These are phyloP conservation scores for Arthonia radiata DNA, from an alignment of 495 filamentous ascomycete genomes.

Conservation along the genomic window DNA sequence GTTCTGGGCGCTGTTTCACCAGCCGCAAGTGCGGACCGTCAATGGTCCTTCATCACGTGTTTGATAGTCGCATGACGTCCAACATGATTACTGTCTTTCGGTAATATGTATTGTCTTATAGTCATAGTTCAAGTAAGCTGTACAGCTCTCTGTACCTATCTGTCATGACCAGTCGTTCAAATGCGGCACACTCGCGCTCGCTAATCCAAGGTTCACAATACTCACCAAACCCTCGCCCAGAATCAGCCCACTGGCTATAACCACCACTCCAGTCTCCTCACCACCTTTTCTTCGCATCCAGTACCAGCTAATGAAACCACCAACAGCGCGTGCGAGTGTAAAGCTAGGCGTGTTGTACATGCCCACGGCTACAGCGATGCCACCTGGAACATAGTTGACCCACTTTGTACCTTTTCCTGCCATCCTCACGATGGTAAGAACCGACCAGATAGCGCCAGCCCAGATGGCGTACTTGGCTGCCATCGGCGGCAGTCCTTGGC, in stretches of 20 bases:
- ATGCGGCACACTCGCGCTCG: conserved; percentile 58
- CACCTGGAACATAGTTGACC: conserved; percentile 52
- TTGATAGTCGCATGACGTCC: too few species aligned
- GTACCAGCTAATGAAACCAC: conserved; percentile 68
- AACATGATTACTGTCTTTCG: too few species aligned
- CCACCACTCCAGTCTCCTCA: conserved; percentile 31
- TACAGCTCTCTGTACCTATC: too few species aligned
- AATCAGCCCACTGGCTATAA: conserved; percentile 56
- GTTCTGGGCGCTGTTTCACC: too few species aligned
- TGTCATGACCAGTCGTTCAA: too few species aligned
- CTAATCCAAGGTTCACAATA: conserved; percentile 69
- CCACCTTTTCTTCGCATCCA: conserved; percentile 30
- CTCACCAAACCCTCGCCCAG: conserved; percentile 85
- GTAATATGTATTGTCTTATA: too few species aligned
- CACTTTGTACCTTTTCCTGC: conserved; percentile 21
- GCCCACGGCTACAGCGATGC: conserved; percentile 88
- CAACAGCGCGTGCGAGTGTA: conserved; percentile 68
- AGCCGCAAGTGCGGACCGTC: too few species aligned
- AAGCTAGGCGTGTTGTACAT: conserved; percentile 98
- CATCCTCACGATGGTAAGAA: conserved; percentile 42
- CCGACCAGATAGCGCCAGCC: conserved; percentile 42
- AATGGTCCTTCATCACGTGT: too few species aligned
- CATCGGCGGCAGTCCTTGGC: conserved; percentile 63
- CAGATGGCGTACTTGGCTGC: conserved; percentile 52
- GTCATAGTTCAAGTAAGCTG: too few species aligned